These are phyloP conservation scores for Prinsepia uniflora DNA, from an alignment of 306 rosid genomes.

Conservation along the genomic window DNA sequence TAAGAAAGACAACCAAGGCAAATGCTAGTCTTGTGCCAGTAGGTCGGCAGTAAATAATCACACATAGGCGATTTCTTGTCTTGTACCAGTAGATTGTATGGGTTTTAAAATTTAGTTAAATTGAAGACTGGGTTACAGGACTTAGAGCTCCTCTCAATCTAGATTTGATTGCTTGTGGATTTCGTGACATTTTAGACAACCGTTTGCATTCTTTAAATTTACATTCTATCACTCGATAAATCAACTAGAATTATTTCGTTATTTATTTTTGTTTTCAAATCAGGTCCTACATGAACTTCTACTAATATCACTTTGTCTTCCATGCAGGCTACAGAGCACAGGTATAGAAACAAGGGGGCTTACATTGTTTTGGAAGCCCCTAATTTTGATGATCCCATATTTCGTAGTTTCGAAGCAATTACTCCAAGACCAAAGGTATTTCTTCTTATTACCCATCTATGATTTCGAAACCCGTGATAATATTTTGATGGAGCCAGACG, in stretches of 20 bases:
- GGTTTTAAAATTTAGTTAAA: too few relatives aligned
- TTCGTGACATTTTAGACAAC: background rate
- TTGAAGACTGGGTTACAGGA: background rate
- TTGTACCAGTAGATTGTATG: too few relatives aligned
- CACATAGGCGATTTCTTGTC: too few relatives aligned
- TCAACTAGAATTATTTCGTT: background rate
- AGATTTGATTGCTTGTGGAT: background rate
- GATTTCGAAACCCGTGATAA: background rate
- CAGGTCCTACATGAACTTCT: background rate
- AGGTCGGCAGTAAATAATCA: background rate
- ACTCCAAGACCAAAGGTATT: conserved; percentile 80
- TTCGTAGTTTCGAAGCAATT: conserved; percentile 67
- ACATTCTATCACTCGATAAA: background rate
- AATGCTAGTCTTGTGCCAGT: too few relatives aligned
- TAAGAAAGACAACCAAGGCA: too few relatives aligned
- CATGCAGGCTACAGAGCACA: conserved; percentile 59
- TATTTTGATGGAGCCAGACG: background rate
- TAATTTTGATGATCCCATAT: conserved; percentile 60
- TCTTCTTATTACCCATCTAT: background rate
- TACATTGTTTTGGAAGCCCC: conserved; percentile 76
- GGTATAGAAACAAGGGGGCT: conserved; percentile 78
- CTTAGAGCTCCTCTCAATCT: background rate
- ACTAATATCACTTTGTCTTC: conserved; percentile 8
- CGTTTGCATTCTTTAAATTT: background rate
- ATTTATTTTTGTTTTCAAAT: background rate